Evolutionary conservation across 2,329 filamentous ascomycete species (phyloP), one percentile per base, ranked within the genome.

Genomic region (Penicillium sp.): DNA sequence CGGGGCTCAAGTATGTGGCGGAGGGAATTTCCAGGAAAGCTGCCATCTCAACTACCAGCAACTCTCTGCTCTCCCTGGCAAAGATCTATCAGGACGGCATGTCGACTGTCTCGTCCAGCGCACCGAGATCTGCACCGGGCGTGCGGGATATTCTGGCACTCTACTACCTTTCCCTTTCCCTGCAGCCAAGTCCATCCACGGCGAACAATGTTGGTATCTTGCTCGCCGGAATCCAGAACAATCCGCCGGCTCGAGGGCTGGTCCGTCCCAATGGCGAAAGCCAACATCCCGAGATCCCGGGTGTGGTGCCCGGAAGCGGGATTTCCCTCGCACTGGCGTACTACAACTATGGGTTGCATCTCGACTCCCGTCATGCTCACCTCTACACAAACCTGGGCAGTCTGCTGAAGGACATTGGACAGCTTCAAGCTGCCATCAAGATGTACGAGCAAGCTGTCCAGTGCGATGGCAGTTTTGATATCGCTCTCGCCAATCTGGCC

Each of bases 11-110:
- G 47, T 82, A 85, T 69, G 82, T 95, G 3, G 76, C 84, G 1
- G 84, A 90, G 40, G 87, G 86, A 10, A 77, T 86, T 39, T 83
- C 89, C 14, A 85, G 85, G 60, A 89, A 86, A 65, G 89, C 90
- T 6, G 92, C 91, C 2, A 81, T 96, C 22, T 91, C 92, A 11
- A 97, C 92, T 0, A 96, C 92, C 0, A 97, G 94, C 70, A 99
- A 99, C 68, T 95, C 92, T 0, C 77, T 99, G 16, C 79, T 99
- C 2, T 99, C 94, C 0, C 76, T 99, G 36, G 94, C 94, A 20
- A 99, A 99, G 72, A 99, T 99, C 31, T 95, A 96, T 58, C 94
- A 99, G 71, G 94, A 99, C 74, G 86, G 89, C 27, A 92, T 96
- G 84, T 90, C 92, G 2, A 90, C 83, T 51, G 85, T 85, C 16